Base-by-base conservation (phyloP, 352 stramenopile genomes). In the Globisporangium sylvaticum region DNA sequence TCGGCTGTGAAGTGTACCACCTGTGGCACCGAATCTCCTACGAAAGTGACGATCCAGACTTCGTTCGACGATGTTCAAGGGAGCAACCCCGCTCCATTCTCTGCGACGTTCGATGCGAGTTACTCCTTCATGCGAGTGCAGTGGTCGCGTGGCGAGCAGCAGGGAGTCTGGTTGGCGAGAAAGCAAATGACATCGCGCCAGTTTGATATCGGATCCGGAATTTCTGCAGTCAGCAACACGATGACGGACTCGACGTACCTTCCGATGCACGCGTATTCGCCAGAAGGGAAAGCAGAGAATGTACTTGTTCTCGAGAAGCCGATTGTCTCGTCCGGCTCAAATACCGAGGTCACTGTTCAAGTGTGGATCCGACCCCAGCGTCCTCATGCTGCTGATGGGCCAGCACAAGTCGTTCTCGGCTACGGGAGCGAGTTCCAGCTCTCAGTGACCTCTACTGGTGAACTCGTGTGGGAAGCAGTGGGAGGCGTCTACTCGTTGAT, bases 141-240 rank as follows among this genome's bases (percentile, higher is more conserved):
- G 37, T 96, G 88, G 88, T 92, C 85, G 24, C 83, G 88, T 27
- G 88, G 88, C 0, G 88, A 96, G 44, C 82, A 95, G 56, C 79
- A 88, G 42, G 88, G 88, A 32, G 81, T 92, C 3, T 96, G 88
- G 88, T 64, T 96, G 20, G 88, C 88, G 3, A 75, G 70, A 25
- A 78, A 80, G 71, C 66, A 87, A 60, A 34, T 31, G 14, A 44
- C 79, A 4, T 56, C 69, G 34, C 62, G 27, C 29, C 37, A 15
- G 34, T 91, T 90, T 53, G 71, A 89, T 42, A 57, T 92, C 18
- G 39, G 58, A 10, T 62, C 64, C 10, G 76, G 64, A 3, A 67
- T 94, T 44, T 48, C 58, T 18, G 70, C 73, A 8, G 68, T 69
- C 8, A 75, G 68, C 22, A 65, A 81, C 60, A 73, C 66, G 2